Percentiles rank a stretch among this genome's conserved stretches.
phyloP scores from a whole-genome alignment of 768 basidiomycete genomes.

The Thelephora ganbajun region DNA sequence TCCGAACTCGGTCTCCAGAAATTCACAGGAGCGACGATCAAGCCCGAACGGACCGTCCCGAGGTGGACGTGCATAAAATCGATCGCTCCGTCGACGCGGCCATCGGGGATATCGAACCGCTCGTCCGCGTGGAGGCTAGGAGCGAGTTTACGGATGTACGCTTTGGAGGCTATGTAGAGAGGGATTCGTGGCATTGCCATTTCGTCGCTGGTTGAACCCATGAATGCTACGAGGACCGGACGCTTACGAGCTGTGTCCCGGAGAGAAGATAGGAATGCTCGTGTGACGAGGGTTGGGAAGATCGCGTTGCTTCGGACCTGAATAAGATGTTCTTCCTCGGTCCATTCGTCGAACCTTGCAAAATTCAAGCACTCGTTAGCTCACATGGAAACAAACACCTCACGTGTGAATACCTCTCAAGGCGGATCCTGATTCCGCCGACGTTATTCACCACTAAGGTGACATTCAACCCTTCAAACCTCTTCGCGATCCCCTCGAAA shows the following conservation, averaged over 20 bases:
- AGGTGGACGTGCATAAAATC: slow-evolving; percentile 12
- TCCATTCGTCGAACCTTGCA: slow-evolving; percentile 11
- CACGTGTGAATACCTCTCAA: too few species aligned
- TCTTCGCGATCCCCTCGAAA: slow-evolving; percentile 9
- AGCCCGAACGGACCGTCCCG: slow-evolving; percentile 10
- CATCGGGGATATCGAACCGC: slow-evolving; percentile 7
- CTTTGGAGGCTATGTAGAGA: slow-evolving; percentile 13
- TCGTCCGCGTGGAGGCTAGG: slow-evolving; percentile 14
- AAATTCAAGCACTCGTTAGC: too few species aligned
- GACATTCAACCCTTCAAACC: too few species aligned
- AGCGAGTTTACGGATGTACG: slow-evolving; percentile 12
- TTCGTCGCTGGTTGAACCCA: slow-evolving; percentile 12
- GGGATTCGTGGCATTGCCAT: slow-evolving; percentile 11
- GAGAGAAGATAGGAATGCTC: slow-evolving; percentile 15
- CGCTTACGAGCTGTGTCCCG: slow-evolving; percentile 8
- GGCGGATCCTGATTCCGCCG: too few species aligned
- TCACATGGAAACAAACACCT: too few species aligned
- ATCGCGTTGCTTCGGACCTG: slow-evolving; percentile 10
- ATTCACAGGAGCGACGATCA: background rate
- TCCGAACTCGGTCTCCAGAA: slow-evolving; percentile 8
- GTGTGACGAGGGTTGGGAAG: slow-evolving; percentile 15
- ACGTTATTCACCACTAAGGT: slow-evolving; percentile 16
- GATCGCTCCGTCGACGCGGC: slow-evolving; percentile 12
- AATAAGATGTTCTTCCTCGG: slow-evolving; percentile 7
- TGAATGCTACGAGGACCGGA: slow-evolving; percentile 13